Evolutionary conservation across 805 yeast genomes (phyloP).

Genomic region (Saccharomycopsis fibuligera): DNA sequence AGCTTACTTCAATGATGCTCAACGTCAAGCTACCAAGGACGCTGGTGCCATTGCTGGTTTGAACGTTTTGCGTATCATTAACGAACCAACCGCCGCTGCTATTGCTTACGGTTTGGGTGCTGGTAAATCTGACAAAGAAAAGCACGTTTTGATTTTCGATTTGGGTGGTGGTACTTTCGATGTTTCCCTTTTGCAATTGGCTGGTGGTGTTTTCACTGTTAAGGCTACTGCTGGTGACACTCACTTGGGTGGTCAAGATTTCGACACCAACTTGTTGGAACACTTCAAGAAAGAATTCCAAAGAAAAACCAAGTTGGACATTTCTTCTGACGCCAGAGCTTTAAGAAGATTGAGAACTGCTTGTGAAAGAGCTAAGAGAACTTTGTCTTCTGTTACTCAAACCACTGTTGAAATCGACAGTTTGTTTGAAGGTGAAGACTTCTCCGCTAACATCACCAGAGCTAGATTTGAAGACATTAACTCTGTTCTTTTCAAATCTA

Average conservation of each 20-base stretch:
- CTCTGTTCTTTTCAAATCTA: conserved; percentile 88
- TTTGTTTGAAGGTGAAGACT: conserved; percentile 91
- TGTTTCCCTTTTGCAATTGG: conserved; percentile 87
- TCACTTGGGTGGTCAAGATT: conserved; percentile 99
- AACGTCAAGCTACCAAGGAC: conserved; percentile 78
- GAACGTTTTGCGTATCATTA: conserved; percentile 69
- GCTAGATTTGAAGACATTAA: conserved; percentile 96
- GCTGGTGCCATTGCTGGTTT: conserved; percentile 78
- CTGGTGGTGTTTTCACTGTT: conserved; percentile 95
- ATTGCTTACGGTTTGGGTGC: conserved; percentile 98
- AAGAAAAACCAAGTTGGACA: conserved; percentile 90
- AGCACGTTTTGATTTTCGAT: conserved; percentile 88
- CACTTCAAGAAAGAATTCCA: conserved; percentile 91
- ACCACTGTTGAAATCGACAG: conserved; percentile 97
- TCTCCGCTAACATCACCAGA: conserved; percentile 89
- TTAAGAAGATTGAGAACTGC: conserved; percentile 98
- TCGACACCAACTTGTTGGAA: conserved; percentile 91
- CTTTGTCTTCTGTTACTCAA: conserved; percentile 92
- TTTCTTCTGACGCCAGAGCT: conserved; percentile 89
- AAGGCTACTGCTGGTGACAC: conserved; percentile 99
- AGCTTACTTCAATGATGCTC: conserved; percentile 76
- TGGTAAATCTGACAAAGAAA: conserved; percentile 72
- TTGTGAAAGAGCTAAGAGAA: conserved; percentile 98
- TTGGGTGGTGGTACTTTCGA: conserved; percentile 99
- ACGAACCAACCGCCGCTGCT: conserved; percentile 94